Evolutionary conservation across 805 yeast genomes (phyloP), one percentile per base, ranked within the genome.

Genomic region (Candida boidinii): DNA sequence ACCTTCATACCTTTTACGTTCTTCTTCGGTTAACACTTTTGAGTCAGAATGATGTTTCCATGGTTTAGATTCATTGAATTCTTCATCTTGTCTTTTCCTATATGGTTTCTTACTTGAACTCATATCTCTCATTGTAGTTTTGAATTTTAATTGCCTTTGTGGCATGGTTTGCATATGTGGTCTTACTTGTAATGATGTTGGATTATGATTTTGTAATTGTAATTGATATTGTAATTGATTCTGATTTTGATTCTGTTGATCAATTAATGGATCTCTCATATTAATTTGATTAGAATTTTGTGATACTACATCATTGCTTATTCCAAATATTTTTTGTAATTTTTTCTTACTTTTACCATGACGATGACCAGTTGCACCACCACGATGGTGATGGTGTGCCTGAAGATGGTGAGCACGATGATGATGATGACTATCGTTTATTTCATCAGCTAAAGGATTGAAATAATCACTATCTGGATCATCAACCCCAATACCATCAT

Each of bases 1-100:
- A 17, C 94, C 94, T 54, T 88, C 96, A 54, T 90, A 92, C 24
- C 97, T 59, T 51, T 87, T 87, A 38, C 84, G 68, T 52, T 92
- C 97, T 28, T 63, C 68, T 28, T 72, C 76, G 3, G 62, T 53
- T 23, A 68, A 61, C 53, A 42, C 63, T 51, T 41, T 47, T 5
- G 76, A 63, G 38, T 75, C 82, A 20, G 63, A 64, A 55, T 86
- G 96, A 46, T 79, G 77, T 46, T 88, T 87, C 96, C 96, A 87
- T 0, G 97, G 97, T 54, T 87, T 86, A 38, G 82, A 84, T 47
- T 81, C 94, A 50, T 88, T 80, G 54, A 88, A 87, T 18, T 55
- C 54, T 13, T 62, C 48, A 36, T 60, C 61, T 36, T 58, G 54
- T 20, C 56, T 62, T 38, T 64, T 66, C 33, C 55, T 60, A 8